Evolutionary conservation across 2,329 filamentous ascomycete species (phyloP), one percentile per base, ranked within the genome.

Genomic region (Colletotrichum tropicale): DNA sequence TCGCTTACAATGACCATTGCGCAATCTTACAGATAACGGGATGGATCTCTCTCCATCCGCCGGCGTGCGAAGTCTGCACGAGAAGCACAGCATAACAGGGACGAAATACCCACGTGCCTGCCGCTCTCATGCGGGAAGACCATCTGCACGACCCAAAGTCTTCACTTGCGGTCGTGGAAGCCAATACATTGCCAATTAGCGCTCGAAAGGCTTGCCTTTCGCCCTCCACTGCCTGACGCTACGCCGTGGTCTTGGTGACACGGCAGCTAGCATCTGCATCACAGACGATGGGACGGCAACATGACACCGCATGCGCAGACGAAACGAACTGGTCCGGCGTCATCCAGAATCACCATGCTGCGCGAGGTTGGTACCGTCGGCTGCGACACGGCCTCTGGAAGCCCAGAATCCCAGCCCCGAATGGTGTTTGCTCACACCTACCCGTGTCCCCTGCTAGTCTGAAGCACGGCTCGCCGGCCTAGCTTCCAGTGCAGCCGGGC

Each of bases 31-130:
- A 72, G 48, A 18, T 30, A 38, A 69, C 52, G 30, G 18, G 34
- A 61, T 28, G 26, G 55, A 58, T 26, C 55, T 38, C 4, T 70
- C 66, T 70, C 21, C 71, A 26, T 56, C 26, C 24, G 52, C 24
- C 26, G 52, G 58, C 34, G 58, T 74, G n/a, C 60, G n/a, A 65
- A 36, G 26, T 56, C 30, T 62, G 55, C 60, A 18, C 65, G 18
- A 38, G 21, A 38, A 28, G 10, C 28, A 56, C 55, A 34, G 18
- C 43, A 69, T n/a, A 67, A 72, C 7, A 16, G 28, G 52, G 38
- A 58, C 32, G 26, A 73, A 36, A 24, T 73, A 38, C 70, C 70
- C 74, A 74, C 74, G 74, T 76, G 70, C 70, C 52, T 43, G 30
- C 48, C 15, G 15, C 30, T 60, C 30, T 65, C 38, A 62, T 71